A percentile compares a stretch with the other conserved stretches of the same genome.
phyloP scores from a whole-genome alignment of 257 asterid genomes.

The Solanum verrucosum region DNA sequence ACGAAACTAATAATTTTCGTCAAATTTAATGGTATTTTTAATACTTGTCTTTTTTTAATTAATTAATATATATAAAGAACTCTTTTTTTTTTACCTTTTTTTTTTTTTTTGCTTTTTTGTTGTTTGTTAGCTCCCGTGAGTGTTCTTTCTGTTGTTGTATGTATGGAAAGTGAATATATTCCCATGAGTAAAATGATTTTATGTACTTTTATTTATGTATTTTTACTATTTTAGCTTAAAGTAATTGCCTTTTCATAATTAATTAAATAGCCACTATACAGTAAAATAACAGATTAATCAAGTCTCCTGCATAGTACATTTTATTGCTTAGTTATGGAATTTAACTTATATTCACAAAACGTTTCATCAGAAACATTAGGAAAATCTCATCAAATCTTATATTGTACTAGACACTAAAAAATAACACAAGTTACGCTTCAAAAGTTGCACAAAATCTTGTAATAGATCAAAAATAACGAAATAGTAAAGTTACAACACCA shows the following conservation, averaged over 20 bases:
- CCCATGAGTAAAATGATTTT: neutral
- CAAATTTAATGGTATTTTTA: no score
- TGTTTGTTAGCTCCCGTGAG: slow-evolving; percentile 24
- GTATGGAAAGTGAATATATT: slow-evolving; percentile 17
- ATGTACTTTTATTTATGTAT: neutral
- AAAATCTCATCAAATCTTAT: neutral
- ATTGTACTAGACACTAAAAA: neutral
- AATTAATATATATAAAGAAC: neutral
- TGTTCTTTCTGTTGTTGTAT: neutral
- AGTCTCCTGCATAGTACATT: neutral
- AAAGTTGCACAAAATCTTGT: neutral
- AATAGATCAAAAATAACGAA: neutral
- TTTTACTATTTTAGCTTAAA: neutral
- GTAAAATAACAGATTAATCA: neutral
- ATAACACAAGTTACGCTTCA: neutral
- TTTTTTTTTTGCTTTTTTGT: neutral
- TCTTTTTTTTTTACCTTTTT: no score
- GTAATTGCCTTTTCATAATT: neutral
- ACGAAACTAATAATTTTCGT: neutral
- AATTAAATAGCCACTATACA: neutral
- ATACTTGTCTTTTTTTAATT: neutral
- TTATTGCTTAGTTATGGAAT: neutral
- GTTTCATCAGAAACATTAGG: neutral
- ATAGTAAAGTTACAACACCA: neutral
- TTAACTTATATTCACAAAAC: neutral